These are phyloP conservation scores for Scutellaria galericulata DNA, from an alignment of 257 asterid genomes.

Conservation along the genomic window DNA sequence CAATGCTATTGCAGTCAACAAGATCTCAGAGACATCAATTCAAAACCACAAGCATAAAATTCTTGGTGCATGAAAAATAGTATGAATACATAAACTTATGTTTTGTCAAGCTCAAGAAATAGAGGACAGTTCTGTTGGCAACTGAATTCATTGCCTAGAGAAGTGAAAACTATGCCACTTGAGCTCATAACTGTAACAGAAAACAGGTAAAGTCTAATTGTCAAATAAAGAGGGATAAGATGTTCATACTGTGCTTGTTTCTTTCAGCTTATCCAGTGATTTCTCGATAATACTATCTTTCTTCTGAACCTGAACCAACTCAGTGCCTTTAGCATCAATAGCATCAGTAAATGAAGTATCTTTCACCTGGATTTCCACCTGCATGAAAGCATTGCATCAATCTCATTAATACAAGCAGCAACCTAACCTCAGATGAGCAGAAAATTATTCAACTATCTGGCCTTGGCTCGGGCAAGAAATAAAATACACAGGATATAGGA, in stretches of 20 bases:
- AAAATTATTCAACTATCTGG: constrained; percentile 14
- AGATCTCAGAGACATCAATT: background rate
- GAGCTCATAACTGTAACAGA: constrained; percentile 26
- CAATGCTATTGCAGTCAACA: background rate
- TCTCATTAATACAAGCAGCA: constrained; percentile 28
- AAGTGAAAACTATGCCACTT: constrained; percentile 16
- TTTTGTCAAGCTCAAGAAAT: constrained; percentile 8
- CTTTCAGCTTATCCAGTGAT: constrained; percentile 88
- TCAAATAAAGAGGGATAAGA: constrained; percentile 34
- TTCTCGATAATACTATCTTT: constrained; percentile 72
- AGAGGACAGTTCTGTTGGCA: background rate
- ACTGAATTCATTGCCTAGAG: constrained; percentile 1
- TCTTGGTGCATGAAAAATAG: background rate
- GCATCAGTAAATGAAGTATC: constrained; percentile 47
- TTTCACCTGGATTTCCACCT: constrained; percentile 69
- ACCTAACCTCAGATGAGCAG: constrained; percentile 29
- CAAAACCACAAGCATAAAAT: background rate
- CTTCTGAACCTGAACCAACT: constrained; percentile 61
- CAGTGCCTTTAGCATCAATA: constrained; percentile 46
- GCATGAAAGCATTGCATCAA: constrained; percentile 39
- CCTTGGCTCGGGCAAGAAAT: constrained; percentile 22
- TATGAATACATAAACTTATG: background rate
- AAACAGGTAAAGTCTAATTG: constrained; percentile 18
- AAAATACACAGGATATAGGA: constrained; percentile 6
- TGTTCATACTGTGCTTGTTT: constrained; percentile 79